Evolutionary conservation across 108 stramenopile genomes (phyloP).

Genomic region (Nitzschia sp.): DNA sequence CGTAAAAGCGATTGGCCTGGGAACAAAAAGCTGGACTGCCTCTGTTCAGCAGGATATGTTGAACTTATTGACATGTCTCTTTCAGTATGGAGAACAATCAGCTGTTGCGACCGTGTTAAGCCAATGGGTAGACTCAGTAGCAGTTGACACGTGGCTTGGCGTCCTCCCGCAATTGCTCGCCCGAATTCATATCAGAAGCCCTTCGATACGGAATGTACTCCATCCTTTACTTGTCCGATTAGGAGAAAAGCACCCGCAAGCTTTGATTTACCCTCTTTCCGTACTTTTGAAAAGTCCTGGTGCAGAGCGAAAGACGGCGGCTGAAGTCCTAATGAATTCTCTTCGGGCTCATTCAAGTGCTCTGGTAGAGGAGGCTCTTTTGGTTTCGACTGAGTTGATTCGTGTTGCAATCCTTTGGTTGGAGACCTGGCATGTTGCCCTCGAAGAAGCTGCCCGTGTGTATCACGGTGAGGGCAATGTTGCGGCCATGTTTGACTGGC

Average conservation of each 20-base stretch:
- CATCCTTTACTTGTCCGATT: constrained; percentile 87
- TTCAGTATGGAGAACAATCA: constrained; percentile 84
- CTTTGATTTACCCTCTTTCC: constrained; percentile 96
- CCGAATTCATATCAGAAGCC: constrained; percentile 89
- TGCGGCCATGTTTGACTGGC: constrained; percentile 86
- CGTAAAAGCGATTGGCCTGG: constrained; percentile 87
- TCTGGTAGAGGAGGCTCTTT: constrained; percentile 90
- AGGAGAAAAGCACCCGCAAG: constrained; percentile 92
- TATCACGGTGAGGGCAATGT: constrained; percentile 95
- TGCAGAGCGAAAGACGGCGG: constrained; percentile 83
- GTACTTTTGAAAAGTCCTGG: constrained; percentile 91
- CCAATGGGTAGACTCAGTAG: constrained; percentile 68
- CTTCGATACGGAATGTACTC: constrained; percentile 74
- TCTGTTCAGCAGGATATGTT: constrained; percentile 97
- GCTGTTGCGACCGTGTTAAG: constrained; percentile 76
- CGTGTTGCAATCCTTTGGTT: constrained; percentile 99
- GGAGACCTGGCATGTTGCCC: constrained; percentile 97
- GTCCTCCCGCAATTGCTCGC: constrained; percentile 98
- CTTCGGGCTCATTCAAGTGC: constrained; percentile 79
- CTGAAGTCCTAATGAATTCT: constrained; percentile 86
- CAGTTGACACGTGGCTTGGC: constrained; percentile 95
- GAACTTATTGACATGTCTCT: constrained; percentile 93
- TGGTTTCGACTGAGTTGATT: constrained; percentile 96
- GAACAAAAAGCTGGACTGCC: constrained; percentile 88
- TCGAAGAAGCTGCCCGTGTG: constrained; percentile 92